Percentiles rank a stretch among this genome's conserved stretches.
These are phyloP conservation scores for Suhomyces terraborum DNA, from an alignment of 1,139 yeast species.

Conservation along the genomic window DNA sequence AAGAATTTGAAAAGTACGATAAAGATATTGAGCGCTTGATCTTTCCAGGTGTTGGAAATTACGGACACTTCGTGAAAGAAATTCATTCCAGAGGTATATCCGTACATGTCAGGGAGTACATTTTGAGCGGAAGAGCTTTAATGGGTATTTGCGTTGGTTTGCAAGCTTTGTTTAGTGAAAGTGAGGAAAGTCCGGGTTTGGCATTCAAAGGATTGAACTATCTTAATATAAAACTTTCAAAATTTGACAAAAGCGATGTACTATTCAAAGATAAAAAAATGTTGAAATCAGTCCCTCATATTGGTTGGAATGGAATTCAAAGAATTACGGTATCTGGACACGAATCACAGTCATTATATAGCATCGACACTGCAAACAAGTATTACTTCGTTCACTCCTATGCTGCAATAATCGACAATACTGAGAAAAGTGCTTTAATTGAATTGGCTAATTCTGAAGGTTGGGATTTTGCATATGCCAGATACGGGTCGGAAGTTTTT, in stretches of 20 bases:
- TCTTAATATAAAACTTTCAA: constrained; percentile 53
- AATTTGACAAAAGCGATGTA: constrained; percentile 55
- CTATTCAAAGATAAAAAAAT: constrained; percentile 23
- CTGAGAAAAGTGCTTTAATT: constrained; percentile 32
- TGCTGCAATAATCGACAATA: constrained; percentile 60
- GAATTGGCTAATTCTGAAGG: constrained; percentile 47
- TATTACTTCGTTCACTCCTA: constrained; percentile 95
- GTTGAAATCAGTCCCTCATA: constrained; percentile 84
- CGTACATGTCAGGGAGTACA: constrained; percentile 64
- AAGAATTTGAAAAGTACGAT: constrained; percentile 40
- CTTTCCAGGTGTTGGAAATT: constrained; percentile 96
- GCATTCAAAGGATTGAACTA: constrained; percentile 55
- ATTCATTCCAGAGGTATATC: constrained; percentile 62
- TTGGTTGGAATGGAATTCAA: constrained; percentile 79
- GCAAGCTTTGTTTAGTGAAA: constrained; percentile 74
- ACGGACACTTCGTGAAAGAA: constrained; percentile 85
- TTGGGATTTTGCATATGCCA: constrained; percentile 76
- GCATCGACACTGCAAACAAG: constrained; percentile 63
- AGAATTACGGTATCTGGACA: constrained; percentile 21
- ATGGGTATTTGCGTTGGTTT: constrained; percentile 98
- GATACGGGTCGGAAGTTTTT: constrained; percentile 77
- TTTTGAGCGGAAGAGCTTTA: constrained; percentile 71
- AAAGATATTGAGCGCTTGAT: constrained; percentile 56
- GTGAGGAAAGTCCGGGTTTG: constrained; percentile 68
- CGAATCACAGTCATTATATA: constrained; percentile 47